Base-by-base conservation (phyloP, 345 rosid genomes). In the Linum lewisii region DNA sequence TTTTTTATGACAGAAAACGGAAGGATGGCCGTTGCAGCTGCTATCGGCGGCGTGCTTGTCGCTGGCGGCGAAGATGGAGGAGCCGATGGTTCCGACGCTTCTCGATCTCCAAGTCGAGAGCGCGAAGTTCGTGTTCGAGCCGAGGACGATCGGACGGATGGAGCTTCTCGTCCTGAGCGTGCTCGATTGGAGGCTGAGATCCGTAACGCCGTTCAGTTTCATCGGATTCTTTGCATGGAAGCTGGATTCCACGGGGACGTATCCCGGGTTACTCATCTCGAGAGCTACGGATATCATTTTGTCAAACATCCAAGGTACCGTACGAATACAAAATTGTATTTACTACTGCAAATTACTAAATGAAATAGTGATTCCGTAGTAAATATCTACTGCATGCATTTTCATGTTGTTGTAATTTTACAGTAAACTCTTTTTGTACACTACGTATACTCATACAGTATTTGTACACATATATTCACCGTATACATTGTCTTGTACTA, bases 31-130 rank as follows among this genome's bases (percentile, higher is more conserved):
- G 60, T 61, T 79, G 87, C 99, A 93, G 61, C 99, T 93, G 59
- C 67, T 93, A 69, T 78, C 95, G 14, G 82, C 81, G 47, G 91
- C 97, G 60, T 93, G 99, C 82, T 69, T 93, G 82, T 93, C 99
- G 16, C 62, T 93, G 70, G 99, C 99, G 21, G 99, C 97, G 0
- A 93, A 93, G 73, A 85, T 93, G 97, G 99, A 93, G 95, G 99
- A 89, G 74, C 78, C 86, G 60, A 79, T 84, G 62, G 99, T 81
- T 85, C 99, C 97, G 67, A 67, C 74, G 63, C 84, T 89, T 19
- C 50, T 87, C 62, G 91, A 86, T 80, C 81, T 93, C n/a, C 99
- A 93, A 90, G 80, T 80, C 15, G 90, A 78, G 75, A 91, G 91
- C 62, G 78, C 85, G 24, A 89, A 75, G 66, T 85, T 77, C 68